phyloP scores from a whole-genome alignment of 179 eudicot genomes.

The Beta corolliflora region DNA sequence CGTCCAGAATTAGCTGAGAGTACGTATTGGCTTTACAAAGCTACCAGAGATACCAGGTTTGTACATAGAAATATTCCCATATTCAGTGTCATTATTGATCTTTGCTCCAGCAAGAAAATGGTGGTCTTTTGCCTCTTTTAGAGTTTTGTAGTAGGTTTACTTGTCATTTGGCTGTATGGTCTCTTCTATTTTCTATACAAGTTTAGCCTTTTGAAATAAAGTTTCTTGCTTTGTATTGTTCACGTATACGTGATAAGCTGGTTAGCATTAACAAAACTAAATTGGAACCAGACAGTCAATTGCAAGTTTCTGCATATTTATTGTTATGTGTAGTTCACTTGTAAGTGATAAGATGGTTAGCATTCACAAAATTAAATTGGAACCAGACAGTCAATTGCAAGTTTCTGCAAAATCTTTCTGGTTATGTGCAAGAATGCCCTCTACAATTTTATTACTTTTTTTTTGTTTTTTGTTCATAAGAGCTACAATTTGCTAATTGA shows the following conservation, averaged over 20 bases:
- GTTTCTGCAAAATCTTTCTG: neutral
- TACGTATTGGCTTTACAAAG: conserved; percentile 98
- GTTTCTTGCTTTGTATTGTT: too few species aligned
- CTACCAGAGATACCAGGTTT: conserved; percentile 95
- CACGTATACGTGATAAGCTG: neutral
- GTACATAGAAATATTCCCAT: neutral
- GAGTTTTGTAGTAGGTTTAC: too few species aligned
- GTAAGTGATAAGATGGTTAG: neutral
- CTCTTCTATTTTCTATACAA: too few species aligned
- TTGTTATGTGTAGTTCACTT: too few species aligned
- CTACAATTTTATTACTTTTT: too few species aligned
- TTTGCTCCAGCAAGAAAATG: neutral
- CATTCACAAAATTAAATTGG: neutral
- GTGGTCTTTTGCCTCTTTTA: too few species aligned
- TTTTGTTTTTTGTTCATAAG: too few species aligned
- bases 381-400: neutral
- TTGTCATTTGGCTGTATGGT: too few species aligned
- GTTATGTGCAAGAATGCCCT: neutral
- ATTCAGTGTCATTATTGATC: neutral
- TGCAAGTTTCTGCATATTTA: neutral
- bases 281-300: neutral
- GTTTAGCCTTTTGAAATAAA: too few species aligned
- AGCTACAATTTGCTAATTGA: too few species aligned
- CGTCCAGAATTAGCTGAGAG: conserved; percentile 98
- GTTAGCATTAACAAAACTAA: neutral